Percentiles rank a stretch among this genome's conserved stretches.
These are phyloP conservation scores for Barnettozyma pratensis DNA, from an alignment of 805 yeast species.

Conservation along the genomic window DNA sequence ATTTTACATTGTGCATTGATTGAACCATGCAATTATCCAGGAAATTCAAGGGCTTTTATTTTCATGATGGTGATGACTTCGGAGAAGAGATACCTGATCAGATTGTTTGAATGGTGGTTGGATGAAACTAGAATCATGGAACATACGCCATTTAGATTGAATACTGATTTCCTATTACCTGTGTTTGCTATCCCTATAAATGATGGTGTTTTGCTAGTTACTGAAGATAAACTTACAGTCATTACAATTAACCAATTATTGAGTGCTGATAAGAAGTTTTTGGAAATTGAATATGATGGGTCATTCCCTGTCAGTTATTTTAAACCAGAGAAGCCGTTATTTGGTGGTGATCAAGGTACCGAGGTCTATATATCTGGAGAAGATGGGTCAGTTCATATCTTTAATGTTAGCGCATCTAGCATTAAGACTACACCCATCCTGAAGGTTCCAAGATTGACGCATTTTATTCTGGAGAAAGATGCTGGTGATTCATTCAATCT, in stretches of 20 bases:
- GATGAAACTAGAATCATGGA: conserved; percentile 30
- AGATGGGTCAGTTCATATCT: conserved; percentile 20
- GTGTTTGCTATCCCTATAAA: conserved; percentile 37
- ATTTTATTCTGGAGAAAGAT: conserved; percentile 18
- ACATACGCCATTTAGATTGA: conserved; percentile 36
- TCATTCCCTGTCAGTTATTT: conserved; percentile 38
- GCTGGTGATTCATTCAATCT: conserved; percentile 14
- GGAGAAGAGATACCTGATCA: conserved; percentile 31
- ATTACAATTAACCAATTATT: conserved; percentile 40
- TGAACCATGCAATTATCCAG: conserved; percentile 26
- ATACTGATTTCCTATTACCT: conserved; percentile 37
- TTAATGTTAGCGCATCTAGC: conserved; percentile 20
- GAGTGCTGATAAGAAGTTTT: conserved; percentile 41
- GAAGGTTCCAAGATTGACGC: conserved; percentile 32
- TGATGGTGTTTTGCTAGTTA: conserved; percentile 35
- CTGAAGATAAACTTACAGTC: conserved; percentile 29
- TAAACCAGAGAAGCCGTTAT: conserved; percentile 24
- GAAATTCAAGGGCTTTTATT: conserved; percentile 29
- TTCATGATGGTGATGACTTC: conserved; percentile 34
- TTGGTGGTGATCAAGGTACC: conserved; percentile 9
- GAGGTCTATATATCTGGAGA: conserved; percentile 23
- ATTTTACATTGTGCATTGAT: conserved; percentile 40
- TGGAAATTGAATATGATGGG: conserved; percentile 16
- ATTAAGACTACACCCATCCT: conserved; percentile 28
- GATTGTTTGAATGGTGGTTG: conserved; percentile 37